These are phyloP conservation scores for Cucurbita argyrosperma DNA, from an alignment of 306 rosid genomes.

Conservation along the genomic window DNA sequence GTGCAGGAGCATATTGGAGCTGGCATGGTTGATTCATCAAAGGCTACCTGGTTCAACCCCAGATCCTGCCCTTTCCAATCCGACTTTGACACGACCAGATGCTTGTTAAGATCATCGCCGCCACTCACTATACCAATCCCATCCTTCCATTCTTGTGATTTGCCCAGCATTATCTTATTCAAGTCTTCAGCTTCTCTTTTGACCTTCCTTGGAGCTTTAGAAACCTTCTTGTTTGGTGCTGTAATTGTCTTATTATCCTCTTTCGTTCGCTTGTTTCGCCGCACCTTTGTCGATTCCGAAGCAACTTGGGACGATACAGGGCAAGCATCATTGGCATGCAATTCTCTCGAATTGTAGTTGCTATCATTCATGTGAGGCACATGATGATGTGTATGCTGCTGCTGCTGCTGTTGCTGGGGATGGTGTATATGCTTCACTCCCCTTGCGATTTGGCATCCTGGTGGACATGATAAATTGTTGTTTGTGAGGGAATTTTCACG, in stretches of 20 bases:
- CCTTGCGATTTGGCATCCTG: conserved; percentile 95
- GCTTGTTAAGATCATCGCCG: conserved; percentile 64
- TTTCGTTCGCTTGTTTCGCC: conserved; percentile 58
- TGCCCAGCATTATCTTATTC: conserved; percentile 55
- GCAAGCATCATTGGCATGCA: conserved; percentile 45
- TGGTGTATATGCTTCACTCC: conserved; percentile 95
- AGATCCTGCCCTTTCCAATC: conserved; percentile 93
- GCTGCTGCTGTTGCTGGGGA: conserved; percentile 41
- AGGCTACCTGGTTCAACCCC: conserved; percentile 82
- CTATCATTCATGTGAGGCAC: conserved; percentile 47
- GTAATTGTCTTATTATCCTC: conserved; percentile 53
- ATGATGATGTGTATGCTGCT: conserved; percentile 31
- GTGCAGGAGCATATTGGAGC: conserved; percentile 91
- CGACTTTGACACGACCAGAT: conserved; percentile 47
- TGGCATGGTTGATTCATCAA: conserved; percentile 93
- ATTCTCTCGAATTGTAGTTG: conserved; percentile 47
- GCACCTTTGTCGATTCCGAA: conserved; percentile 37
- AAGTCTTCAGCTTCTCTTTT: conserved; percentile 70
- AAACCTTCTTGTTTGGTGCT: conserved; percentile 53
- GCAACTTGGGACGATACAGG: conserved; percentile 30
- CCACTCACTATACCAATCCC: conserved; percentile 47
- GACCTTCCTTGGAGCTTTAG: conserved; percentile 51
- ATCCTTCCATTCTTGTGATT: conserved; percentile 64
- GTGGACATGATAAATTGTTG: conserved; percentile 61
- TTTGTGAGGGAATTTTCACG: conserved; percentile 46